A percentile compares a stretch with the other conserved stretches of the same genome.
These are phyloP conservation scores for Clausena lansium DNA, from an alignment of 345 rosid species.

Conservation along the genomic window DNA sequence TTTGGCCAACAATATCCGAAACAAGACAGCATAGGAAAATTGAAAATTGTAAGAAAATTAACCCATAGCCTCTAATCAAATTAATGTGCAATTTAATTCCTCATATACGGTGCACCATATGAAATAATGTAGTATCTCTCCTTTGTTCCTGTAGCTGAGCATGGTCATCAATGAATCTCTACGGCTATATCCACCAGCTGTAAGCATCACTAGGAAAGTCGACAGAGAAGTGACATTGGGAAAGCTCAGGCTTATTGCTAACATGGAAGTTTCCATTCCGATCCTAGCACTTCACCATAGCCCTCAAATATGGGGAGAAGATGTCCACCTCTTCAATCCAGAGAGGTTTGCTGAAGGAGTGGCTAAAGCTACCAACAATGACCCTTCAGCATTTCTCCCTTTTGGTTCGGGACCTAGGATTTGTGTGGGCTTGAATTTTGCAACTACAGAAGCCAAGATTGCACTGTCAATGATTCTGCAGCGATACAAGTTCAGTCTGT, in stretches of 20 bases:
- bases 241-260: constrained; percentile 17
- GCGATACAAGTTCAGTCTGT: constrained; percentile 27
- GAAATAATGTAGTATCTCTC: neutral
- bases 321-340: constrained; percentile 32
- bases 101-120: no score
- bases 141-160: constrained; percentile 16
- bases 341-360: constrained; percentile 27
- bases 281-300: constrained; percentile 25
- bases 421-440: constrained; percentile 33
- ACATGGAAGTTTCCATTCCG: constrained; percentile 13
- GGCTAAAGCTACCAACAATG: constrained; percentile 33
- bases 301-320: constrained; percentile 34
- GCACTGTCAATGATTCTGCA: constrained; percentile 40
- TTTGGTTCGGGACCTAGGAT: constrained; percentile 34
- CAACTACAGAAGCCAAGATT: constrained; percentile 28
- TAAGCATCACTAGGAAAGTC: neutral
- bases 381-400: constrained; percentile 22
- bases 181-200: constrained; percentile 21
- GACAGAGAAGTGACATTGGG: constrained; percentile 20
- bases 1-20: constrained; percentile 24
- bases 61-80: neutral
- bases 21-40: constrained; percentile 26
- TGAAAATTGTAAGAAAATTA: constrained; percentile 31
- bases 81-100: neutral
- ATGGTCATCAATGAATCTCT: constrained; percentile 41